Percentiles rank a stretch among this genome's conserved stretches.
phyloP scores from a whole-genome alignment of 1,284 basidiomycete genomes.

The Ceraceosorus guamensis region DNA sequence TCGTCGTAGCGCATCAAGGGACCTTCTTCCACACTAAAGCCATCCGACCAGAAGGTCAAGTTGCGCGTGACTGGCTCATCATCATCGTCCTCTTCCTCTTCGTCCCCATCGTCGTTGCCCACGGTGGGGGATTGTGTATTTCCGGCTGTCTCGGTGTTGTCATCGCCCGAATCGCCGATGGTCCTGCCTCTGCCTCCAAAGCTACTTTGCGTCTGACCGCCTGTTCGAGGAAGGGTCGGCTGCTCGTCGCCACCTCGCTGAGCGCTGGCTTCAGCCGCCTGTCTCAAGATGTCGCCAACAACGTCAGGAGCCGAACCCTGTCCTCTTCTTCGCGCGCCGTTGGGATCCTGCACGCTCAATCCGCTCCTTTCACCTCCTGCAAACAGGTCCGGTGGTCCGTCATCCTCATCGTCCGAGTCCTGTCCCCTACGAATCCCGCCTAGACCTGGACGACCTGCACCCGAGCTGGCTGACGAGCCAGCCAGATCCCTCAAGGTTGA shows the following conservation, averaged over 20 bases:
- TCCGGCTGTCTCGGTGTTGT: conserved; percentile 17
- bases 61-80: conserved; percentile 59
- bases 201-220: conserved; percentile 10
- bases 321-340: conserved; percentile 47
- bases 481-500: conserved; percentile 48
- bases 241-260: conserved; percentile 5
- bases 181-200: conserved; percentile 6
- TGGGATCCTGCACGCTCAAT: conserved; percentile 78
- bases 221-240: not conserved
- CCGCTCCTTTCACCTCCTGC: conserved; percentile 59
- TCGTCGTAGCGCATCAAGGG: conserved; percentile 77
- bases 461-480: conserved; percentile 9
- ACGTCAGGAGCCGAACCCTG: conserved; percentile 59
- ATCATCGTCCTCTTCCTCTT: conserved; percentile 51
- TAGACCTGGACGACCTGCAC: conserved; percentile 10
- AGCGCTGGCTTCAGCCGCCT: conserved; percentile 60
- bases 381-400: conserved; percentile 41
- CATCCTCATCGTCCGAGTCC: conserved; percentile 34
- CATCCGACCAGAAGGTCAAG: conserved; percentile 88
- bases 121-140: not conserved
- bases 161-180: conserved; percentile 2
- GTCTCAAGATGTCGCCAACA: conserved; percentile 71
- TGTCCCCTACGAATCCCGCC: conserved; percentile 9
- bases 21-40: conserved; percentile 87
- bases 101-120: conserved; percentile 17